Evolutionary conservation across 73 alveolate species (phyloP).

Genomic region (Diophrys appendiculata): DNA sequence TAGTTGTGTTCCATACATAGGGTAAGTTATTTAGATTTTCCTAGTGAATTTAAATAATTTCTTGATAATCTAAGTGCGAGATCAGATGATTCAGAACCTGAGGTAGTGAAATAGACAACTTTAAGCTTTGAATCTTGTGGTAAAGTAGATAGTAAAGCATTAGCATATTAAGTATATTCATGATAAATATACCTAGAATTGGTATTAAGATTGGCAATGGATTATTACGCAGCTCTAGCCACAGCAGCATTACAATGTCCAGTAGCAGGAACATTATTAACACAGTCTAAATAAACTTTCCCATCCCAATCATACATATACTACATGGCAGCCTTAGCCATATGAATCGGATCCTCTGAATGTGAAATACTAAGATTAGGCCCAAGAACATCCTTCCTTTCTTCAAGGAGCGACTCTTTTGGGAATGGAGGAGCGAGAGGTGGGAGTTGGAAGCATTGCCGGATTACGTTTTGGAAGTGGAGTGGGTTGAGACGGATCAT

Average conservation of each 20-base stretch:
- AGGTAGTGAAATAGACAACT: slow-evolving; percentile 14
- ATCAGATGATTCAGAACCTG: slow-evolving; percentile 40
- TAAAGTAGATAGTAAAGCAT: neutral
- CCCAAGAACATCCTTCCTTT: neutral
- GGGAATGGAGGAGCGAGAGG: neutral
- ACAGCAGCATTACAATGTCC: neutral
- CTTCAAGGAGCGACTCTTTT: neutral
- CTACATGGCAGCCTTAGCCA: neutral
- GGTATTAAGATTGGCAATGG: neutral
- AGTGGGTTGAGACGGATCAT: neutral
- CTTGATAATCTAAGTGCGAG: slow-evolving; percentile 45
- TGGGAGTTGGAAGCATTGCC: neutral
- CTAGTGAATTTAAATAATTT: neutral
- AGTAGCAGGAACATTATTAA: neutral
- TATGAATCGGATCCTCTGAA: neutral
- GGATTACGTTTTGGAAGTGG: neutral
- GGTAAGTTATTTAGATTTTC: neutral
- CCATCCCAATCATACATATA: neutral
- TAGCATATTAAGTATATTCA: neutral
- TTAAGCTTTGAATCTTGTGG: neutral
- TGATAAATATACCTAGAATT: neutral
- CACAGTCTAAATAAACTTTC: neutral
- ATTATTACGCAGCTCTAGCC: neutral
- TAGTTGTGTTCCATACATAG: slow-evolving; percentile 32
- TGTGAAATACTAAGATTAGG: neutral